Evolutionary conservation across 1,139 yeast species (phyloP), one percentile per base, ranked within the genome.

Genomic region (Hyphopichia pseudoburtonii): DNA sequence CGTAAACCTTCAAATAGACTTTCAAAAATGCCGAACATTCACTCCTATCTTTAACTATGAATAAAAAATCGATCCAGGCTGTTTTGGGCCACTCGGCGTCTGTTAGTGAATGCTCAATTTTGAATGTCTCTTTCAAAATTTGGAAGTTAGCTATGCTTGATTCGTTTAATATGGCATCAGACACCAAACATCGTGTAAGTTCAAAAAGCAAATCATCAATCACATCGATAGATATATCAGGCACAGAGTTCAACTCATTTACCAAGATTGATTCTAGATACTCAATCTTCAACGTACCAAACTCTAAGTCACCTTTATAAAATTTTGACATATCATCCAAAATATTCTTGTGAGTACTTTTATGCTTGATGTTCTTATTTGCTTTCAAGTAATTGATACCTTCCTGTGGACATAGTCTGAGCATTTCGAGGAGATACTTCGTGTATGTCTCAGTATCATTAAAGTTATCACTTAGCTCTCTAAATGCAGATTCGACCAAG

Each of bases 1-100:
- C 76, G 38, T 50, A 64, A 1, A 63, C 48, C 37, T 70, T 70
- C 18, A 65, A 42, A 38, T 69, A 70, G 2, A 58, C 33, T 5
- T 46, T 52, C 4, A 64, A 49, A 34, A 64, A 58, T 1, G 53
- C 54, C 23, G 45, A 49, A 32, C 66, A 57, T 17, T 63, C 70
- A 32, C 64, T 56, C 17, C 57, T 45, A 16, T 48, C 50, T 33
- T 52, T 46, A 25, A 57, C 50, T 3, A 62, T 38, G 10, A 46
- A 51, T 19, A 70, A 38, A 42, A 58, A 71, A 31, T 64, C 69
- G 3, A 60, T 43, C 76, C 76, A 71, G 12, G 64, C 46, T 3
- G 60, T 48, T 38, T 66, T 66, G 9, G 72, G 72, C 73, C 73
- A 66, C 14, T 47, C 45, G 3, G 56, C 46, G 17, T 60, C 62